These are phyloP conservation scores for Lachnellula occidentalis DNA, from an alignment of 2,329 filamentous ascomycete genomes.

Conservation along the genomic window DNA sequence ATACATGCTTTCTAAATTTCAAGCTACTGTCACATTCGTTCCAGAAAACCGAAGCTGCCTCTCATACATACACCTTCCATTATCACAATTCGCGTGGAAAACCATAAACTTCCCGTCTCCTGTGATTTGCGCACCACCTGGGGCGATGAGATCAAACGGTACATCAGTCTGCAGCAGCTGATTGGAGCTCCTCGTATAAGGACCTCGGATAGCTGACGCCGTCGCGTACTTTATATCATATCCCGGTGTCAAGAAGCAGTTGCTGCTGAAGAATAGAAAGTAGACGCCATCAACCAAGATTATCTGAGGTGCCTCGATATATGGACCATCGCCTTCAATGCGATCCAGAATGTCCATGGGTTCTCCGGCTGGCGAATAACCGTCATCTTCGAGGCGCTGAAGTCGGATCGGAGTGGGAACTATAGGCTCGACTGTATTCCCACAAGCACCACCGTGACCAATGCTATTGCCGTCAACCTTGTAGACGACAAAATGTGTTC, in stretches of 20 bases:
- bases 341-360: slow-evolving; percentile 44
- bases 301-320: slow-evolving; percentile 57
- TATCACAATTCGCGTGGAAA: slow-evolving; percentile 17
- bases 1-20: not conserved
- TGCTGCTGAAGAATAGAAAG: slow-evolving; percentile 57
- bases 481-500: slow-evolving; percentile 54
- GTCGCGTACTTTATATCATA: slow-evolving; percentile 60
- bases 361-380: slow-evolving; percentile 46
- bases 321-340: slow-evolving; percentile 41
- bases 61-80: slow-evolving; percentile 10
- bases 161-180: slow-evolving; percentile 9
- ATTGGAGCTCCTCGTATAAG: slow-evolving; percentile 7
- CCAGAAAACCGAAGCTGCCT: not conserved
- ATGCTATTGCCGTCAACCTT: slow-evolving; percentile 58
- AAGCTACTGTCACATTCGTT: not conserved
- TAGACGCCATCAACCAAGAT: slow-evolving; percentile 45
- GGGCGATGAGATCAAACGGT: slow-evolving; percentile 11
- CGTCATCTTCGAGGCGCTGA: slow-evolving; percentile 46
- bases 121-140: slow-evolving; percentile 13
- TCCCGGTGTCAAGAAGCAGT: slow-evolving; percentile 47
- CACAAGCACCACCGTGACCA: slow-evolving; percentile 40
- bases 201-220: slow-evolving; percentile 10
- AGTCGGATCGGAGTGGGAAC: slow-evolving; percentile 51
- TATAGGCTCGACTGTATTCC: slow-evolving; percentile 37
- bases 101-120: slow-evolving; percentile 9